Base-by-base conservation (phyloP, 345 rosid genomes). In the Bretschneidera sinensis region DNA sequence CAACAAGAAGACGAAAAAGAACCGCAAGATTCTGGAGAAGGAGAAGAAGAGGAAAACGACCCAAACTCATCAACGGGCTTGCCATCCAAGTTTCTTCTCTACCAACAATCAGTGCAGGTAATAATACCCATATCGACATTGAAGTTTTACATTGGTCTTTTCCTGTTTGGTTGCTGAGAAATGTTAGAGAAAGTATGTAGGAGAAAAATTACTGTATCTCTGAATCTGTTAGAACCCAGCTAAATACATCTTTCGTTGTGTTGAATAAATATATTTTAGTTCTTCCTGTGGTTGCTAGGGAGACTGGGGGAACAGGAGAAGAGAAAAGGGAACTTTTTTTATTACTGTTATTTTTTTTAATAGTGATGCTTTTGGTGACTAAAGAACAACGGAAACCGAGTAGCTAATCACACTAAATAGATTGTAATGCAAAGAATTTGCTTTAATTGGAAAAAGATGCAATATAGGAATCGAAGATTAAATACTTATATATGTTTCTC, bases 81-180 rank as follows among this genome's bases (percentile, higher is more conserved):
- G 64, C 96, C 98, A 0, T 92, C 91, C 9, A 89, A 92, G 70
- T 92, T 83, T 64, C 84, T 76, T 48, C 85, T 88, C 24, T 86
- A 92, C 77, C 92, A 92, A 61, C 91, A 86, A 70, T 91, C 98
- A 0, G 90, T 86, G 0, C 95, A 91, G 89, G 96, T 87, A 61
- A 47, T 54, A 22, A 8, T 51, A 16, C 49, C 61, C 47, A 51
- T n/a, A 18, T 9, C 2, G 2, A 17, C 4, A 5, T 48, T 48
- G 21, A n/a, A n/a, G 13, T 1, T 14, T 51, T 19, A 33, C 17
- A 8, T 52, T 19, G 28, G 18, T 19, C 10, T 17, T 43, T 22
- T 3, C 13, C 25, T 64, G 24, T 55, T 48, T 68, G 59, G 21
- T 57, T 66, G 28, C 54, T 51, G 16, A 33, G 48, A 17, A 18